Evolutionary conservation across 2,329 filamentous ascomycete genomes (phyloP).

Genomic region (Zarea fungicola): DNA sequence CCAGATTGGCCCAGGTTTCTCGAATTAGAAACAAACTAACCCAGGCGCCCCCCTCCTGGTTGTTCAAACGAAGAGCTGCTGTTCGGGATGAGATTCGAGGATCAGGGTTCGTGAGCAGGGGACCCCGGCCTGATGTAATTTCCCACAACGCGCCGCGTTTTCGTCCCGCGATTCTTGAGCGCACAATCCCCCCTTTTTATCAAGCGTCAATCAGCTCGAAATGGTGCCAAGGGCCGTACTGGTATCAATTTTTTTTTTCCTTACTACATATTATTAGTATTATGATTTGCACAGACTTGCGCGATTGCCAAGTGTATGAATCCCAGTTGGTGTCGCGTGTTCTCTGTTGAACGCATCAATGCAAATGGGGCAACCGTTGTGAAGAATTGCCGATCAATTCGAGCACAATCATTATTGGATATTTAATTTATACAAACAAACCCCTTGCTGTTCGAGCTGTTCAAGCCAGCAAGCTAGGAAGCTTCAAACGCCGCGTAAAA

Average conservation of each 20-base stretch:
- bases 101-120: not conserved
- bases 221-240: too few species aligned
- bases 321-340: slow-evolving; percentile 4
- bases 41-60: not conserved
- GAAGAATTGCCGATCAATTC: not conserved
- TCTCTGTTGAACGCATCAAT: not conserved
- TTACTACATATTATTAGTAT: too few species aligned
- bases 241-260: too few species aligned
- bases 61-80: too few species aligned
- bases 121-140: slow-evolving; percentile 3
- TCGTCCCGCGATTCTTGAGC: not conserved
- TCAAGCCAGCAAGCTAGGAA: not conserved
- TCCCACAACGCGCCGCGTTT: not conserved
- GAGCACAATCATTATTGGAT: too few species aligned
- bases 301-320: not conserved
- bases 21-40: not conserved
- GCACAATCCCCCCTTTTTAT: not conserved
- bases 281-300: not conserved
- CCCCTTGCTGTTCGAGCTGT: too few species aligned
- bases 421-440: too few species aligned
- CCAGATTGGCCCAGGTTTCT: too few species aligned
- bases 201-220: too few species aligned
- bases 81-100: not conserved
- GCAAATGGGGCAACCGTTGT: not conserved
- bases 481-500: not conserved